These are phyloP conservation scores for Volvariella volvacea DNA, from an alignment of 1,284 basidiomycete species.

Conservation along the genomic window DNA sequence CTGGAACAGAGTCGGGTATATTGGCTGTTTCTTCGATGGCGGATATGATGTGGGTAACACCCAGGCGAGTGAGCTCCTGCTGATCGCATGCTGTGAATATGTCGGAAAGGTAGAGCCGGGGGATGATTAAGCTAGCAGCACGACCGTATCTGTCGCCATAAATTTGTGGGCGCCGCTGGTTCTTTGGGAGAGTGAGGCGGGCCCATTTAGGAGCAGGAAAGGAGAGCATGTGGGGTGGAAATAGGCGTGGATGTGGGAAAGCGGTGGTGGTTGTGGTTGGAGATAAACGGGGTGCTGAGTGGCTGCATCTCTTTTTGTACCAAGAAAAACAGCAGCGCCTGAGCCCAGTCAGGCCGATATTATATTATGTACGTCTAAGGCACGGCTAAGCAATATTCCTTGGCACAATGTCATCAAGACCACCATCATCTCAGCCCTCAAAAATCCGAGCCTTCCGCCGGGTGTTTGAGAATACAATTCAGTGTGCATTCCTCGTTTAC, in stretches of 20 bases:
- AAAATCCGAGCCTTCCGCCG: too few relatives aligned
- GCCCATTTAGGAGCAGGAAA: conserved; percentile 28
- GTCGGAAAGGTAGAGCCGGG: conserved; percentile 63
- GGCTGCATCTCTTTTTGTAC: neutral
- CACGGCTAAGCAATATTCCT: too few relatives aligned
- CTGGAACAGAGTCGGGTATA: conserved; percentile 40
- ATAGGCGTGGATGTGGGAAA: neutral
- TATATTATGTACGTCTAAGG: too few relatives aligned
- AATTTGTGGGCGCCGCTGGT: conserved; percentile 4
- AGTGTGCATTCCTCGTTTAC: too few relatives aligned
- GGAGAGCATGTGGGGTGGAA: conserved; percentile 22
- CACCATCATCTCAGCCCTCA: too few relatives aligned
- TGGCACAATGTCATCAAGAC: too few relatives aligned
- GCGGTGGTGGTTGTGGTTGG: too few relatives aligned
- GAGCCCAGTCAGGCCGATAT: too few relatives aligned
- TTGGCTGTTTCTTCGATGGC: conserved; percentile 43
- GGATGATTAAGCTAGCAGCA: conserved; percentile 43
- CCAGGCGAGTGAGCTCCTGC: conserved; percentile 39
- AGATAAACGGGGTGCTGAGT: conserved; percentile 9
- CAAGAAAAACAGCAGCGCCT: too few relatives aligned
- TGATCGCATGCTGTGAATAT: conserved; percentile 44
- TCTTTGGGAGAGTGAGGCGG: conserved; percentile 15
- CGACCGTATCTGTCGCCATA: conserved; percentile 20
- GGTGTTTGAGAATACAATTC: too few relatives aligned
- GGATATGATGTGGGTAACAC: conserved; percentile 67